Conservation (phyloP, 75 land plant genomes). For the Picea glauca region DNA sequence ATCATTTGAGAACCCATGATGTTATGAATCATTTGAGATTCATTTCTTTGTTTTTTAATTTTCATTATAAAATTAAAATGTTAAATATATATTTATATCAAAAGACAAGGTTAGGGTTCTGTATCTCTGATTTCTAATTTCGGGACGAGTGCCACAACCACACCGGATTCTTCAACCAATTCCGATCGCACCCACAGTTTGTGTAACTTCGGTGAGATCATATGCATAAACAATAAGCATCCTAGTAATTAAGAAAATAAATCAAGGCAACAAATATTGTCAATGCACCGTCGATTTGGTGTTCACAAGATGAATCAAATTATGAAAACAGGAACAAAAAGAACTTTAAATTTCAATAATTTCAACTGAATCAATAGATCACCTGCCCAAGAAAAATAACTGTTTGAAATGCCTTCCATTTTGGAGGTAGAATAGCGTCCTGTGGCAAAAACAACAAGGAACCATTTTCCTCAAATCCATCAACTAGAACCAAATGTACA, state of each 20-base stretch:
- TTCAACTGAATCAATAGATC: background rate
- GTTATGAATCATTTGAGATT: too few species aligned
- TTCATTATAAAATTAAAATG: too few species aligned
- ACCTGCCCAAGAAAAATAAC: conserved; percentile 60
- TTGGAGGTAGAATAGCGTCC: conserved; percentile 53
- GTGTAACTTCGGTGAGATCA: background rate
- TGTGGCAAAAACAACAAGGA: conserved; percentile 15
- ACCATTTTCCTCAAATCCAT: background rate
- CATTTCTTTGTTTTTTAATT: too few species aligned
- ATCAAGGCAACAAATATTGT: too few species aligned
- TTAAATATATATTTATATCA: too few species aligned
- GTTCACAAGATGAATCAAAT: background rate
- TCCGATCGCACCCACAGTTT: background rate
- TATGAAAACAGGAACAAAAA: background rate
- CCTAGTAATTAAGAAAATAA: background rate
- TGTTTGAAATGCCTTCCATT: conserved; percentile 76
- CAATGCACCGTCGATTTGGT: background rate
- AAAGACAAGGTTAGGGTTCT: too few species aligned
- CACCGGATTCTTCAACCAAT: too few species aligned
- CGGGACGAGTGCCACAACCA: too few species aligned
- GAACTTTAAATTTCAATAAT: background rate
- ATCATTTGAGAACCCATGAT: too few species aligned
- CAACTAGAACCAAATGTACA: background rate
- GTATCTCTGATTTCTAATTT: too few species aligned
- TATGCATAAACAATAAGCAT: background rate